Percentiles rank a stretch among this genome's conserved stretches.
Evolutionary conservation across 2,329 filamentous ascomycete species (phyloP).

Genomic region (Paecilomyces niveus): DNA sequence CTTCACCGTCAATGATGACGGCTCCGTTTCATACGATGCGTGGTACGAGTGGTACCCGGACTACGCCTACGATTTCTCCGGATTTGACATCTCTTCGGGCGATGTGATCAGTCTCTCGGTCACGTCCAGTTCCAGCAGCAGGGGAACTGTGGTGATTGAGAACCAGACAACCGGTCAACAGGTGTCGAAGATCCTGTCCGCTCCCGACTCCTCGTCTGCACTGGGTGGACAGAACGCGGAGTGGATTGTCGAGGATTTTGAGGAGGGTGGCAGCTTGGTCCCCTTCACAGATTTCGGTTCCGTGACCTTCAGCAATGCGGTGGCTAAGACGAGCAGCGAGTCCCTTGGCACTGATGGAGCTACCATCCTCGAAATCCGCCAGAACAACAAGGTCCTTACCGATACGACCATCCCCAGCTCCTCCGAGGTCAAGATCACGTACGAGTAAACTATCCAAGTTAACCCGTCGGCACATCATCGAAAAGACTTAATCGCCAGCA

Average conservation of each 20-base stretch:
- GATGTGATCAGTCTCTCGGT: conserved; percentile 38
- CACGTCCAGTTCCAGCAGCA: conserved; percentile 33
- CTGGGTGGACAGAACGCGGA: conserved; percentile 54
- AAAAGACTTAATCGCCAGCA: neutral
- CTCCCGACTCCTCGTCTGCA: conserved; percentile 29
- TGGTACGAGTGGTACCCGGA: conserved; percentile 60
- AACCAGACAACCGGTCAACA: conserved; percentile 48
- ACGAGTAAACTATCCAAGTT: neutral
- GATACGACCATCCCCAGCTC: conserved; percentile 18
- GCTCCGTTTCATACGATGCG: conserved; percentile 42
- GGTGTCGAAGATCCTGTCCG: conserved; percentile 46
- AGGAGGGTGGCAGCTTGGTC: conserved; percentile 32
- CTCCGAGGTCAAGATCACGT: conserved; percentile 19
- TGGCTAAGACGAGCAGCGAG: conserved; percentile 14
- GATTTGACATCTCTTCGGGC: conserved; percentile 39
- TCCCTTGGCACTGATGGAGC: conserved; percentile 28
- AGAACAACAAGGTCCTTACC: conserved; percentile 31
- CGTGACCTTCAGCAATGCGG: conserved; percentile 31
- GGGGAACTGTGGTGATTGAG: conserved; percentile 42
- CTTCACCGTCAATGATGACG: conserved; percentile 41
- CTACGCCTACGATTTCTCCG: conserved; percentile 47
- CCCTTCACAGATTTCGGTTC: conserved; percentile 42
- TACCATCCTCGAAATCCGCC: conserved; percentile 43
- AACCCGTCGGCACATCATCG: too few species aligned
- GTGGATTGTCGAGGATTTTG: conserved; percentile 57